Evolutionary conservation across 441 rosid species (phyloP).

Genomic region (California macrophylla): DNA sequence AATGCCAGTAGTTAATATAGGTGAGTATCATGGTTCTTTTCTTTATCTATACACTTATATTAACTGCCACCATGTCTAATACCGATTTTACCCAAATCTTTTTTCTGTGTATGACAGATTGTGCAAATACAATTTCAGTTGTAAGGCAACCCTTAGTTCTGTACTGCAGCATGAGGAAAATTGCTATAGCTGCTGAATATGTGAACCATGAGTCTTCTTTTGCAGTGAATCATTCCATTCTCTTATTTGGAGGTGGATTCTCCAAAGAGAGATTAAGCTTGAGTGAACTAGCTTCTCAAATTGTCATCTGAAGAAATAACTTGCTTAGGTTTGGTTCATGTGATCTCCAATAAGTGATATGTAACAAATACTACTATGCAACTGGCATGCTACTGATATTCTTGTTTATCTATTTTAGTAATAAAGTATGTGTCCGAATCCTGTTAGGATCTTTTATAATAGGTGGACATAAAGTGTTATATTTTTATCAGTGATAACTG

Average conservation of each 20-base stretch:
- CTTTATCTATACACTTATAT: background rate
- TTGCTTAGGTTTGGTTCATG: background rate
- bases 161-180: background rate
- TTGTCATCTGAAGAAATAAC: background rate
- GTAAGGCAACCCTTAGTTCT: background rate
- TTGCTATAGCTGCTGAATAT: no score
- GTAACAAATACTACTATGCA: no score
- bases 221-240: background rate
- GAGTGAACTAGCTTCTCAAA: background rate
- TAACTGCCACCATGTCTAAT: background rate
- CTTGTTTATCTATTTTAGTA: background rate
- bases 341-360: no score
- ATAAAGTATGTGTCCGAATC: no score
- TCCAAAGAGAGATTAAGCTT: background rate
- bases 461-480: no score
- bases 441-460: background rate
- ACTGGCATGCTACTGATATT: background rate
- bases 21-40: background rate
- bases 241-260: background rate
- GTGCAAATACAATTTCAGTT: background rate
- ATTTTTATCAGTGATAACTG: no score
- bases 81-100: background rate
- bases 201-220: background rate
- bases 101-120: background rate
- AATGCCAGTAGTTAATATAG: slow-evolving; percentile 38